Evolutionary conservation across 768 basidiomycete genomes (phyloP), one percentile per base, ranked within the genome.

Genomic region (Auriscalpium microsporum): DNA sequence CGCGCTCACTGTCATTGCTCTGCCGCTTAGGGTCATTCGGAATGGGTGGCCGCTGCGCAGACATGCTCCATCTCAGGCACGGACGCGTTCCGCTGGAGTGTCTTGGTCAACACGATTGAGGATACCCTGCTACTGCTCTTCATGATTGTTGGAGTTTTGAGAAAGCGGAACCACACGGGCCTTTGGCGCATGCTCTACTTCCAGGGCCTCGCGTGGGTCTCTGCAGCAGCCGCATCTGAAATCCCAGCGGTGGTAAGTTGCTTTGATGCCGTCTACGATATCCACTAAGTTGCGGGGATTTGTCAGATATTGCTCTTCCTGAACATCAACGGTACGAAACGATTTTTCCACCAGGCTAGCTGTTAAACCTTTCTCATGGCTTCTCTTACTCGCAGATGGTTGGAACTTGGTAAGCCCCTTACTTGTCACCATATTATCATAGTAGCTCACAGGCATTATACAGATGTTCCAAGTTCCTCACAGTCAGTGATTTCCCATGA

Each of bases 381-480:
- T 48, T 42, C 10, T 38, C 21, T 7, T 8, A 11, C 28, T 28
- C 28, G 16, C 45, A 59, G 58, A 60, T 48, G 35, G 56, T 46
- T 60, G 59, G 59, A 60, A 60, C 40, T 28, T 58, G 42, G 59
- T 60, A 16, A 46, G 53, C 48, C 14, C 33, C 13, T 10, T 8
- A 21, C 21, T 10, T 46, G 16, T 17, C 4, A 10, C 8, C 37
- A 8, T 50, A 48, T n/a, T 5, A 21, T 35, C 23, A 37, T 38
- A n/a, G 21, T 21, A 16, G 16, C 19, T 59, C n/a, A 59, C 10
- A 10, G 7, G 23, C 42, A 45, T 13, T 38, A 21, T 28, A 23
- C n/a, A 60, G 59, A 60, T 60, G 59, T 60, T 60, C 33, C 56
- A 60, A 55, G 59, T 60, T 11, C 59, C 59, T 0, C 59, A 60